phyloP scores from a whole-genome alignment of 495 filamentous ascomycete species.

The Rhypophila decipiens region DNA sequence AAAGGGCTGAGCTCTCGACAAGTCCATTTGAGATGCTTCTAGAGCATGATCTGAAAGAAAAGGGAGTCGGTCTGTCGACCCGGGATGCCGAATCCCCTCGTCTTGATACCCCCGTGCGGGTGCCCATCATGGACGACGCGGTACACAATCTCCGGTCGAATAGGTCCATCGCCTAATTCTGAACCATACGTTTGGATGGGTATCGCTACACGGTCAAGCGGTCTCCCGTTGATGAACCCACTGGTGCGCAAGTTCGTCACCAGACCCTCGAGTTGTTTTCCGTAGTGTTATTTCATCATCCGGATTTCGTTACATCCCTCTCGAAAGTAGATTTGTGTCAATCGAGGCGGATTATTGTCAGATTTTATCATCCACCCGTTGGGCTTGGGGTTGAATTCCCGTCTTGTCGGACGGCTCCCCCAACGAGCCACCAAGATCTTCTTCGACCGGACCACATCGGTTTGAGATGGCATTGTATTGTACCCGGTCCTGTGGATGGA shows the following conservation, averaged over 20 bases:
- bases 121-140: background rate
- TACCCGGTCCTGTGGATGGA: no score
- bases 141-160: background rate
- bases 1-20: constrained; percentile 2
- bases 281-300: background rate
- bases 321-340: background rate
- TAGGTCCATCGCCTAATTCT: no score
- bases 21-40: background rate
- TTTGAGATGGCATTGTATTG: no score
- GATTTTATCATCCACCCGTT: background rate
- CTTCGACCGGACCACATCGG: no score
- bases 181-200: background rate
- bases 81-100: background rate
- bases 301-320: background rate
- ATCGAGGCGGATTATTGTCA: background rate
- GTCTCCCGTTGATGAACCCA: background rate
- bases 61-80: background rate
- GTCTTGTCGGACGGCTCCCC: no score
- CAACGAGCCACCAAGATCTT: no score
- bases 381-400: background rate
- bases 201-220: background rate
- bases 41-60: background rate
- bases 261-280: background rate
- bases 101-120: background rate
- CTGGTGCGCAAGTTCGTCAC: background rate